Conservation (phyloP, 768 basidiomycete species). For the Gymnopilus dilepis region DNA sequence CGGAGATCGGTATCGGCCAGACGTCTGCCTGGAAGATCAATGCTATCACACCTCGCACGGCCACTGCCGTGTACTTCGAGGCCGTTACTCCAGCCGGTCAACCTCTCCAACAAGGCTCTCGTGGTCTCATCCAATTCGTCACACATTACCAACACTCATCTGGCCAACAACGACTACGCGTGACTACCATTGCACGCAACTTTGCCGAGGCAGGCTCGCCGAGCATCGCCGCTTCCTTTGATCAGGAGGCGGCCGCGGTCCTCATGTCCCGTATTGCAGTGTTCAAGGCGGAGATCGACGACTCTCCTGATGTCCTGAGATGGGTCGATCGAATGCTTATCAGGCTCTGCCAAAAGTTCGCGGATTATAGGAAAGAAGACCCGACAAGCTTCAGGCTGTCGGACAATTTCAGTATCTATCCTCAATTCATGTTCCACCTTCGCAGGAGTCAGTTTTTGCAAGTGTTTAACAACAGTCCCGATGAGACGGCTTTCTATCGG, state of each 20-base stretch:
- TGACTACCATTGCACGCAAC: conserved; percentile 94
- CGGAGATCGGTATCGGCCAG: conserved; percentile 98
- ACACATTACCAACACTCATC: conserved; percentile 98
- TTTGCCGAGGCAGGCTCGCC: conserved; percentile 58
- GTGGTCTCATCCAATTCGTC: conserved; percentile 96
- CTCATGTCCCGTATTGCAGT: conserved; percentile 99
- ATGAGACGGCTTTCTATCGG: conserved; percentile 47
- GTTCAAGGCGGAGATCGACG: conserved; percentile 99
- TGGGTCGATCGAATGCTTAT: conserved; percentile 99
- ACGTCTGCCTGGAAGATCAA: conserved; percentile 99
- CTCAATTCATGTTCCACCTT: conserved; percentile 99
- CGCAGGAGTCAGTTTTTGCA: conserved; percentile 97
- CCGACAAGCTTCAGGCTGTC: conserved; percentile 90
- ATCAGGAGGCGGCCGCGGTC: conserved; percentile 97
- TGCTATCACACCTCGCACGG: conserved; percentile 78
- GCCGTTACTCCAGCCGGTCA: conserved; percentile 98
- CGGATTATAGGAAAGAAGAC: conserved; percentile 98
- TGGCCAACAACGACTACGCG: conserved; percentile 92
- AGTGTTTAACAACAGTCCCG: conserved; percentile 73
- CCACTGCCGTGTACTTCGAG: conserved; percentile 95
- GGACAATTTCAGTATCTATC: conserved; percentile 98
- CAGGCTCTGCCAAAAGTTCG: conserved; percentile 98
- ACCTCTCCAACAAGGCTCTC: conserved; percentile 84
- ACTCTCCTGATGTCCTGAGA: conserved; percentile 92
- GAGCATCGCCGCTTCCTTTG: conserved; percentile 34